These are phyloP conservation scores for Dipteronia sinensis DNA, from an alignment of 345 rosid species.

Conservation along the genomic window DNA sequence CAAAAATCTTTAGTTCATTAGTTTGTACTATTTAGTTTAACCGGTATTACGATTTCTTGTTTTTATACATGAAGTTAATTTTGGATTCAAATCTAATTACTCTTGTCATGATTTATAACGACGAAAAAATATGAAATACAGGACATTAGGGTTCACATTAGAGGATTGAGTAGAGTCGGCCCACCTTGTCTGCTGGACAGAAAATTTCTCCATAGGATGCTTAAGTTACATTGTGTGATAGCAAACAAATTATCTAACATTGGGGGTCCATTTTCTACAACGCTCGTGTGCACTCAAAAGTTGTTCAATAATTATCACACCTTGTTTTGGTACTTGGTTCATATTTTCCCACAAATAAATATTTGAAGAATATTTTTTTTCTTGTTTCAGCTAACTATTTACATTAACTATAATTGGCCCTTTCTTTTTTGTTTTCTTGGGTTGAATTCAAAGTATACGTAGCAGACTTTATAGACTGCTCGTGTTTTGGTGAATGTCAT, in stretches of 20 bases:
- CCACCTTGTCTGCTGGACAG: slow-evolving; percentile 29
- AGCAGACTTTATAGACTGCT: neutral
- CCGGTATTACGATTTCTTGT: too few species aligned
- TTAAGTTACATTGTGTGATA: neutral
- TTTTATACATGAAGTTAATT: too few species aligned
- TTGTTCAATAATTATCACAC: slow-evolving; percentile 23
- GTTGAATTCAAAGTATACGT: slow-evolving; percentile 5
- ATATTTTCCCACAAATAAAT: slow-evolving; percentile 1
- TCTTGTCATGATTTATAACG: too few species aligned
- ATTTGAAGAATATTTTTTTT: neutral
- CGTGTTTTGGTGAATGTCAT: neutral
- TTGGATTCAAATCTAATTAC: too few species aligned
- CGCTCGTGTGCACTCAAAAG: slow-evolving; percentile 41
- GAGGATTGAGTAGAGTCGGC: slow-evolving; percentile 13
- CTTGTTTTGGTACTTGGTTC: neutral
- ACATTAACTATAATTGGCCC: neutral
- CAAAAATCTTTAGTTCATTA: too few species aligned
- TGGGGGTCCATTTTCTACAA: slow-evolving; percentile 29
- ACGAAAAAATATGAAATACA: neutral
- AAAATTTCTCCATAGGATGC: slow-evolving; percentile 22
- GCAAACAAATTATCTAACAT: slow-evolving; percentile 7
- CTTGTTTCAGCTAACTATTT: neutral
- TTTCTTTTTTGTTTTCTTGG: neutral
- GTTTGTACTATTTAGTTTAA: too few species aligned
- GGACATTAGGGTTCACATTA: too few species aligned